Evolutionary conservation across 495 filamentous ascomycete genomes (phyloP).

Genomic region (Neurospora intermedia): DNA sequence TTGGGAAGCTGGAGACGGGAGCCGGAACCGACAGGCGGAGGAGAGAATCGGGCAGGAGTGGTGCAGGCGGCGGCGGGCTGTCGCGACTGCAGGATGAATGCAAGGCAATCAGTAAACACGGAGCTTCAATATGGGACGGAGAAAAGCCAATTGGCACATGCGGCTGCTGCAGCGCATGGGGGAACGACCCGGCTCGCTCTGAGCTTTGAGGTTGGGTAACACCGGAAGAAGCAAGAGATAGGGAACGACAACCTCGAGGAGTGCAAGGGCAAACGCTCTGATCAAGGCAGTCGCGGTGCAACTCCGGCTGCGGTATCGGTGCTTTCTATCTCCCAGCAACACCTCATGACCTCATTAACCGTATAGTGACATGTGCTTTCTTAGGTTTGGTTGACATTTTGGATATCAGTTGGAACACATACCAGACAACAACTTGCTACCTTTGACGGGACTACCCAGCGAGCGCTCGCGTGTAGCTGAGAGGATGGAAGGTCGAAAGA

Average conservation of each 20-base stretch:
- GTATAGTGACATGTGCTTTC: not conserved
- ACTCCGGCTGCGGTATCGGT: not conserved
- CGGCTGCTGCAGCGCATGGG: not conserved
- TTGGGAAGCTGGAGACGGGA: constrained; percentile 8
- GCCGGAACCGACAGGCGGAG: not conserved
- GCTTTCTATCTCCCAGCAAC: not conserved
- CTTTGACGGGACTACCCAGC: not conserved
- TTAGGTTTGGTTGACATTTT: not conserved
- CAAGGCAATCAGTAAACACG: constrained; percentile 17
- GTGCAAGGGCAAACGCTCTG: not conserved
- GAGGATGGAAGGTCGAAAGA: not conserved
- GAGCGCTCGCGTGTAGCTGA: not conserved
- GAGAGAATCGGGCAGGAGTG: not conserved
- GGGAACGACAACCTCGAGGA: not conserved
- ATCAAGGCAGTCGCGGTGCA: not conserved
- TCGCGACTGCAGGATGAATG: constrained; percentile 6
- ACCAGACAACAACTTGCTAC: not conserved
- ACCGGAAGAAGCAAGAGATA: not conserved
- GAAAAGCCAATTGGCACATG: constrained; percentile 15
- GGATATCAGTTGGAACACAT: not conserved
- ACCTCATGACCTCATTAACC: not conserved
- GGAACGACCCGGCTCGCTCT: not conserved
- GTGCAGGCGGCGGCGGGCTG: constrained; percentile 3
- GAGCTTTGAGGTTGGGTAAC: not conserved
- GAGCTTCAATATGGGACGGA: not conserved